Evolutionary conservation across 1,139 yeast species (phyloP), one percentile per base, ranked within the genome.

Genomic region (Debaryomyces nepalensis): DNA sequence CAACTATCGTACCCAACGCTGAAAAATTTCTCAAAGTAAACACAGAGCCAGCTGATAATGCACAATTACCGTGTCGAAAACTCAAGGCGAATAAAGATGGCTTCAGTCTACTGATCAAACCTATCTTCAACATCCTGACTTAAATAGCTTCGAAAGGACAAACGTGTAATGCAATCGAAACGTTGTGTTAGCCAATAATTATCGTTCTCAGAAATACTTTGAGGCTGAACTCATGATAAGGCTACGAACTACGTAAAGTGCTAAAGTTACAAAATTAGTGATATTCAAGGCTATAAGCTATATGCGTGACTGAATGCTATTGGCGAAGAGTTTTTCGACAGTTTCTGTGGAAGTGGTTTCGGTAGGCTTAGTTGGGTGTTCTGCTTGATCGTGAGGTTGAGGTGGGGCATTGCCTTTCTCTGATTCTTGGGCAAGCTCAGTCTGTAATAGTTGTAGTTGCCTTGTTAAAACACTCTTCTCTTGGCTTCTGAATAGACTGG

Each of bases 401-500:
- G 37, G 12, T 5, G 33, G 27, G 4, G 4, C 26, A 23, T 22
- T n/a, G 8, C 36, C 34, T 18, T 12, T 22, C 26, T 26, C 38
- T 19, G 12, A 8, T 10, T 8, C 18, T 11, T 14, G 18, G 5
- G 32, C 8, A 26, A 15, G 26, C 26, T 26, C 40, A 7, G 12
- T 26, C 5, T 22, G 27, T 30, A 52, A 44, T 26, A 43, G 40
- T 9, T 33, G 44, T 21, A 61, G 27, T 39, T 53, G 54, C 35
- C 45, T 45, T 26, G 50, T 26, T 12, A 56, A 39, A 8, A 53
- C 53, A 31, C 58, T 53, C 56, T 68, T 73, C 27, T 64, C 67
- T 50, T 72, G 82, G 4, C 71, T 61, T 40, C 52, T 54, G 47
- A 54, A 58, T 43, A 86, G 58, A 14, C 64, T 66, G 15, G 58